Evolutionary conservation across 176 grass and related monocot genomes (phyloP).

Genomic region (Bromus sterilis): DNA sequence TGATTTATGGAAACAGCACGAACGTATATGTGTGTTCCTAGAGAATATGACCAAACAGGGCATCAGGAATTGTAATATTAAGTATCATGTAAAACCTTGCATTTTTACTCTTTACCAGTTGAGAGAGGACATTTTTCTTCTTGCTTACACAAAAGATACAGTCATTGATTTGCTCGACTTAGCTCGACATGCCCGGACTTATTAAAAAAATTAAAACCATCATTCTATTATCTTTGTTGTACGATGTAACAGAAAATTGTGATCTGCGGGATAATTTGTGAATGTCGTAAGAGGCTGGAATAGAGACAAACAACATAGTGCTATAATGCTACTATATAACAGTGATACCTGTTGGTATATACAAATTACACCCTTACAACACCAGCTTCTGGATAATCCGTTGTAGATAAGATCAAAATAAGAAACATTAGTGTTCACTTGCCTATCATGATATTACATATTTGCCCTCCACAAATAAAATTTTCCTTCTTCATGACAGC

Average conservation of each 20-base stretch:
- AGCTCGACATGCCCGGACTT: not conserved
- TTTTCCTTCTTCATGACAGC: conserved; percentile 26
- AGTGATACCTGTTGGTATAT: conserved; percentile 7
- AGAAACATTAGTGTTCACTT: conserved; percentile 7
- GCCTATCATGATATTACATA: conserved; percentile 4
- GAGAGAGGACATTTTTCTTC: not conserved
- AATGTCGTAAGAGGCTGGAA: not conserved
- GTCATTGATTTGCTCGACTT: not conserved
- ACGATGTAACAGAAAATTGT: not conserved
- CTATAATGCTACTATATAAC: not conserved
- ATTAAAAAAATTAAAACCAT: not conserved
- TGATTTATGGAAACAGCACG: too few species aligned
- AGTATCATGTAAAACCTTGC: conserved; percentile 3
- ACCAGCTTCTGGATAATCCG: not conserved
- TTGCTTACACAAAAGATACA: conserved; percentile 16
- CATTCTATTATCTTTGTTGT: not conserved
- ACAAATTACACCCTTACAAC: conserved; percentile 5
- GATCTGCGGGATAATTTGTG: not conserved
- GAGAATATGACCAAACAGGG: not conserved
- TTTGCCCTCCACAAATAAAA: conserved; percentile 17
- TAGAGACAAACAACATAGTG: not conserved
- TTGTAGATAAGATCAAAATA: conserved; percentile 9
- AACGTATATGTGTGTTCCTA: not conserved
- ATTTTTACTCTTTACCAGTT: not conserved
- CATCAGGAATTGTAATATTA: not conserved